phyloP scores from a whole-genome alignment of 2,329 filamentous ascomycete genomes.

The Alternaria rosae region DNA sequence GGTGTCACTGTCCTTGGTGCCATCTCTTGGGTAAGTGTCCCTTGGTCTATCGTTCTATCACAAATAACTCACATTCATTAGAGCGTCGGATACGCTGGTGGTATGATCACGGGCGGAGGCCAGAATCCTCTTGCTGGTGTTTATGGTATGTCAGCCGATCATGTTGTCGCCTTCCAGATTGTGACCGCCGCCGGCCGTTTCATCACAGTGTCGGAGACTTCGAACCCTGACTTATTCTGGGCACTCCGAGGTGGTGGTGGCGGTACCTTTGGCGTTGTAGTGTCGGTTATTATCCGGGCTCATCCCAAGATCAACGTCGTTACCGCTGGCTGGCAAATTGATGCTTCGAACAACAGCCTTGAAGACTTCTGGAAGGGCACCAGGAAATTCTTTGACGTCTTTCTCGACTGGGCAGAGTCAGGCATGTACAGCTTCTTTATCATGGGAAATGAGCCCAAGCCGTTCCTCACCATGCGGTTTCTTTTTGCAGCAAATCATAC shows the following conservation, averaged over 20 bases:
- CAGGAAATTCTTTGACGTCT: constrained; percentile 20
- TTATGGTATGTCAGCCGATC: constrained; percentile 45
- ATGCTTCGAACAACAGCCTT: constrained; percentile 23
- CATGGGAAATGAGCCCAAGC: constrained; percentile 13
- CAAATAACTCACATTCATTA: background rate
- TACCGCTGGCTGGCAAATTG: constrained; percentile 32
- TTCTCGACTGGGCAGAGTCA: constrained; percentile 23
- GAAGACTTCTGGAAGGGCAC: constrained; percentile 27
- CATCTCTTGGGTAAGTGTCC: constrained; percentile 23
- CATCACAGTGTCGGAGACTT: constrained; percentile 8
- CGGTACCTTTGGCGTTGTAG: constrained; percentile 26
- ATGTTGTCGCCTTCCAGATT: constrained; percentile 28
- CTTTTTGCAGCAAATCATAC: constrained; percentile 29
- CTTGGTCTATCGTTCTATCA: background rate
- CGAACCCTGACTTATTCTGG: constrained; percentile 33
- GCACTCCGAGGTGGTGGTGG: constrained; percentile 33
- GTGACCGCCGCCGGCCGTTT: constrained; percentile 27
- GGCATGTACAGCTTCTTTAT: constrained; percentile 28
- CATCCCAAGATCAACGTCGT: constrained; percentile 31
- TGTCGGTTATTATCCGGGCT: constrained; percentile 24
- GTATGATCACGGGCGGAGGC: constrained; percentile 56
- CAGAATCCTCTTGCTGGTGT: constrained; percentile 60
- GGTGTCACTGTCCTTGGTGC: constrained; percentile 35
- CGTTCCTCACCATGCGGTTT: constrained; percentile 19
- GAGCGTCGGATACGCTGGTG: constrained; percentile 57